A percentile compares a stretch with the other conserved stretches of the same genome.
phyloP scores from a whole-genome alignment of 495 filamentous ascomycete species.

The Bryoglossum gracile region DNA sequence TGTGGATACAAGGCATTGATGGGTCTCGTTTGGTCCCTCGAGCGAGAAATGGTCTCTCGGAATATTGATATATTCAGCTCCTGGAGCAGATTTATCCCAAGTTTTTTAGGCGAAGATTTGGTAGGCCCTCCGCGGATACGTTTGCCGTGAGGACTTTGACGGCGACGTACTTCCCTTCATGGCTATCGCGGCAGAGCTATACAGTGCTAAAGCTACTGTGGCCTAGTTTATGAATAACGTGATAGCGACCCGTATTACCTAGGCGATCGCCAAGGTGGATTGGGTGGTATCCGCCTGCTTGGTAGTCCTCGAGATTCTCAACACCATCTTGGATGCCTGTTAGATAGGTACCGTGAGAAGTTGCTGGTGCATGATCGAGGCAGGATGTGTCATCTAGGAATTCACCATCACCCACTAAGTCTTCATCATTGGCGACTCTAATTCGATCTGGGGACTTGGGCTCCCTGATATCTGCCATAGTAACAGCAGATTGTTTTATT shows the following conservation, averaged over 20 bases:
- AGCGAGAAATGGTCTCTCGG: slow-evolving; percentile 28
- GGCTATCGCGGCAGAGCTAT: slow-evolving; percentile 30
- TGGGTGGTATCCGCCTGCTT: slow-evolving; percentile 32
- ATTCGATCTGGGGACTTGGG: not conserved
- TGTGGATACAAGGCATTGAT: slow-evolving; percentile 30
- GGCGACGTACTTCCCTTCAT: slow-evolving; percentile 22
- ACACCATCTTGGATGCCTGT: slow-evolving; percentile 9
- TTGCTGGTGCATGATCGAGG: not conserved
- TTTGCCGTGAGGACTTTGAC: slow-evolving; percentile 31
- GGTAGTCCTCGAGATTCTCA: slow-evolving; percentile 27
- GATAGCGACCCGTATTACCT: slow-evolving; percentile 25
- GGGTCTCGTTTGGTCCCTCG: slow-evolving; percentile 30
- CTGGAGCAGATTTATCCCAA: slow-evolving; percentile 1
- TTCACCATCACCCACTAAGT: not conserved
- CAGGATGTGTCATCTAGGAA: not conserved
- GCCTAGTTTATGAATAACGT: slow-evolving; percentile 36
- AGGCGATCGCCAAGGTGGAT: slow-evolving; percentile 33
- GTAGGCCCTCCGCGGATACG: slow-evolving; percentile 19
- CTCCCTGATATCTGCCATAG: not conserved
- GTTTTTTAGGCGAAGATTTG: slow-evolving; percentile 19
- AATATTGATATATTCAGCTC: slow-evolving; percentile 12
- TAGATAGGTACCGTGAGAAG: slow-evolving; percentile 5
- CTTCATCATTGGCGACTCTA: not conserved
- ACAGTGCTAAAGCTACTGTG: slow-evolving; percentile 30
- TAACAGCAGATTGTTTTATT: not conserved